phyloP scores from a whole-genome alignment of 192 early-diverging fungal species.

The Backusella mclennaniae region DNA sequence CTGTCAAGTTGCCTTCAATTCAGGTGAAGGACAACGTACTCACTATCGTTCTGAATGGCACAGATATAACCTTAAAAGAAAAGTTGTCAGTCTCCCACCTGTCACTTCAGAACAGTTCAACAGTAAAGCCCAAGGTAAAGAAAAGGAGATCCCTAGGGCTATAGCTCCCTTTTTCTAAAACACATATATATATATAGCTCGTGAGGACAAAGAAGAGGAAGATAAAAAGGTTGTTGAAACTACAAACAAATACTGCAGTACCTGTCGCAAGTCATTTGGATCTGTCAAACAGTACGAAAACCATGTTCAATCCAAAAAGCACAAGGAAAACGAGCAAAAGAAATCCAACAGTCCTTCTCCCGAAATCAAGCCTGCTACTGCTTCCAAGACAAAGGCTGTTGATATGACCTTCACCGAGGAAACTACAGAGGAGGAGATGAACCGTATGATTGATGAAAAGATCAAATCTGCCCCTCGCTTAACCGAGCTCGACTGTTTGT shows the following conservation, averaged over 20 bases:
- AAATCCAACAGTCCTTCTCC: background rate
- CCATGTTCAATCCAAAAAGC: constrained; percentile 93
- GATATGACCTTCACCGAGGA: constrained; percentile 48
- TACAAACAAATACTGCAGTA: constrained; percentile 41
- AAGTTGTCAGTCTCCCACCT: constrained; percentile 88
- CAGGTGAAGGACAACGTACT: constrained; percentile 84
- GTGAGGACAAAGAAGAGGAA: constrained; percentile 49
- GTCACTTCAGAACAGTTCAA: constrained; percentile 82
- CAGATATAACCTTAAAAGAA: constrained; percentile 97
- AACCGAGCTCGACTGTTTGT: constrained; percentile 81
- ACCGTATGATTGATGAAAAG: constrained; percentile 82
- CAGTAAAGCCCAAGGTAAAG: constrained; percentile 61
- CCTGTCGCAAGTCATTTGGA: constrained; percentile 45
- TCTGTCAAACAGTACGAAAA: constrained; percentile 85
- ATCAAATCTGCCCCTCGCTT: constrained; percentile 69
- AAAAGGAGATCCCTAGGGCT: background rate
- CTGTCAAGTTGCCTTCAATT: constrained; percentile 92
- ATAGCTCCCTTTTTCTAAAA: background rate
- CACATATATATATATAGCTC: constrained; percentile 25
- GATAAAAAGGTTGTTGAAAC: constrained; percentile 34
- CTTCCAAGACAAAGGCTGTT: constrained; percentile 24
- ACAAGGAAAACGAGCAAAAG: constrained; percentile 76
- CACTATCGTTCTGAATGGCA: constrained; percentile 99
- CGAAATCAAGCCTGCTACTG: background rate
- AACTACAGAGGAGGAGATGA: constrained; percentile 55